Evolutionary conservation across 31 red algal species (phyloP), one percentile per base, ranked within the genome.

Genomic region (Endocladia muricata): DNA sequence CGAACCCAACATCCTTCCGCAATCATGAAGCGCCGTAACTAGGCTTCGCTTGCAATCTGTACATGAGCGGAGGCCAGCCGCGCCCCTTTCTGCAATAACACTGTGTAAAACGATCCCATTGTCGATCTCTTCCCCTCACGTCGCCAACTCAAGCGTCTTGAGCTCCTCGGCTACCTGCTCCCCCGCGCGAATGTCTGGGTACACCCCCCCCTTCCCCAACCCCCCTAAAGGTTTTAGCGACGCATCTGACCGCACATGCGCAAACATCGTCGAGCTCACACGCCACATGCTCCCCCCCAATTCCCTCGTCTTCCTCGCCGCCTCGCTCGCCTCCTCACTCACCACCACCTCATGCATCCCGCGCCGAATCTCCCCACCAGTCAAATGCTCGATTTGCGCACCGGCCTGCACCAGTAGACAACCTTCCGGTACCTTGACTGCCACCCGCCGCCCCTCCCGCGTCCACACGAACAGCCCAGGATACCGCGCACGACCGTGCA

Each of bases 271-370:
- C 4, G 88, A 88, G 47, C 89, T 90, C 9, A 97, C 79, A 4
- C 94, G 79, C 88, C 94, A 97, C 28, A 64, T n/a, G 17, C 58
- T 47, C 34, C 63, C 61, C 4, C 71, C 70, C 7, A 32, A 61
- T 65, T 60, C 47, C 19, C 19, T 49, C 21, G 30, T 19, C 32
- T 36, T 41, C 78, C 79, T 68, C 29, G 70, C 47, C 25, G 81
- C 76, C 35, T 41, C 48, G 30, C 39, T 75, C 15, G 86, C 80
- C 21, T 88, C 78, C 64, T 87, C 70, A 62, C 78, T 88, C 5
- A 92, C 81, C 13, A 97, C 86, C 28, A 97, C 95, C 75, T 93
- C 89, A 62, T 97, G 89, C 70, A 90, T 88, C 15, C 89, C 89
- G 13, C 84, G 75, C 40, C 61, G 74, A 37, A 93, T 88, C 41